Percentiles rank a stretch among this genome's conserved stretches.
Conservation (phyloP, 129 eudicot genomes). For the Centrapalus pauciflorus region DNA sequence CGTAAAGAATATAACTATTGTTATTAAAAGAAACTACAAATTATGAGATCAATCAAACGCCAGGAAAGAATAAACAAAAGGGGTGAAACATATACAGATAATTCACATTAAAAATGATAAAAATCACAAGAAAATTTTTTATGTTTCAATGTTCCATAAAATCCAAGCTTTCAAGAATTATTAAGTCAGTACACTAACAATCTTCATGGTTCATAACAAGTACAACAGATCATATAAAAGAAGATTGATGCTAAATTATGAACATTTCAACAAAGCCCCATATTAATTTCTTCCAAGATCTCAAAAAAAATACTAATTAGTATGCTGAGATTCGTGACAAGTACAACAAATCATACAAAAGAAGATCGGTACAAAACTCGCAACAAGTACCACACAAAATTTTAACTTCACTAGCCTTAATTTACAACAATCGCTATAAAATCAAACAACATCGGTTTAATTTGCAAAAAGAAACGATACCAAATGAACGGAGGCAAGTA, state of each 20-base stretch:
- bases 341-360: background rate
- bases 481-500: background rate
- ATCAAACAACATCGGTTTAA: background rate
- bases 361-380: background rate
- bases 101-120: background rate
- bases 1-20: conserved; percentile 3
- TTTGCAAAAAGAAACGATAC: background rate
- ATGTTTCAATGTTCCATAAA: background rate
- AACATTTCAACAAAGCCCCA: background rate
- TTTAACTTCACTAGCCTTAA: background rate
- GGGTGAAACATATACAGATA: background rate
- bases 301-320: background rate
- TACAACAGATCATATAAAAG: background rate
- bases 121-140: background rate
- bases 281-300: background rate
- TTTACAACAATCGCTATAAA: too few species aligned
- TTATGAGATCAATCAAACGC: background rate
- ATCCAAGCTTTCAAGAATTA: background rate
- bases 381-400: background rate
- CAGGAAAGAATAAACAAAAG: conserved; percentile 2
- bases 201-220: background rate
- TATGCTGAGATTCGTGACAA: background rate
- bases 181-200: background rate
- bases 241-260: background rate
- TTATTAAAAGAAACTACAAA: background rate